A percentile compares a stretch with the other conserved stretches of the same genome.
Evolutionary conservation across 257 asterid genomes (phyloP).

Genomic region (Solanum chilense): DNA sequence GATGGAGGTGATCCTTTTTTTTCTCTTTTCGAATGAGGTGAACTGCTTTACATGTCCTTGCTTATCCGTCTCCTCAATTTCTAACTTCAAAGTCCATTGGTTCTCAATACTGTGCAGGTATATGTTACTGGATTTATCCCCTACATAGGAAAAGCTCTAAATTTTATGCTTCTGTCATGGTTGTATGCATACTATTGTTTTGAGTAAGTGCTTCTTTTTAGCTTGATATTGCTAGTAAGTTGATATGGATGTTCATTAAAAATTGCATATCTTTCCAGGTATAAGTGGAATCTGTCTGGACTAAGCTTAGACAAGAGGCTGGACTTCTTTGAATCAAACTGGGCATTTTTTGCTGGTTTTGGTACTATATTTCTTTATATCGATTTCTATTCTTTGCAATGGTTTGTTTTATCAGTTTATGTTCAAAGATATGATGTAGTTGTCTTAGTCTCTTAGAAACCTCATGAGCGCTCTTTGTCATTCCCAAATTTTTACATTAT

Average conservation of each 20-base stretch:
- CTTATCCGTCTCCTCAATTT: slow-evolving; percentile 2
- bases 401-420: background rate
- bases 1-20: slow-evolving; percentile 49
- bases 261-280: slow-evolving; percentile 35
- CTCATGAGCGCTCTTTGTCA: background rate
- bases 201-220: slow-evolving; percentile 55
- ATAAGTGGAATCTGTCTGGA: slow-evolving; percentile 93
- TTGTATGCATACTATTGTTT: slow-evolving; percentile 98
- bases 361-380: slow-evolving; percentile 33
- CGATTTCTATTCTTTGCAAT: background rate
- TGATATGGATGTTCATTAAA: background rate
- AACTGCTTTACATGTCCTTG: background rate
- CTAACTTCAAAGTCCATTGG: background rate
- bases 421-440: background rate
- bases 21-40: slow-evolving; percentile 34
- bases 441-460: background rate
- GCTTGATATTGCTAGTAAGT: background rate
- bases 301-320: slow-evolving; percentile 89
- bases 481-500: background rate
- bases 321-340: slow-evolving; percentile 92
- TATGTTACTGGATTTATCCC: slow-evolving; percentile 72
- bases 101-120: slow-evolving; percentile 39
- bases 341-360: slow-evolving; percentile 97
- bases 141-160: slow-evolving; percentile 52
- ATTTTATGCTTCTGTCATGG: slow-evolving; percentile 86